Evolutionary conservation across 176 grass and related monocot species (phyloP), one percentile per base, ranked within the genome.

Genomic region (Canna indica): DNA sequence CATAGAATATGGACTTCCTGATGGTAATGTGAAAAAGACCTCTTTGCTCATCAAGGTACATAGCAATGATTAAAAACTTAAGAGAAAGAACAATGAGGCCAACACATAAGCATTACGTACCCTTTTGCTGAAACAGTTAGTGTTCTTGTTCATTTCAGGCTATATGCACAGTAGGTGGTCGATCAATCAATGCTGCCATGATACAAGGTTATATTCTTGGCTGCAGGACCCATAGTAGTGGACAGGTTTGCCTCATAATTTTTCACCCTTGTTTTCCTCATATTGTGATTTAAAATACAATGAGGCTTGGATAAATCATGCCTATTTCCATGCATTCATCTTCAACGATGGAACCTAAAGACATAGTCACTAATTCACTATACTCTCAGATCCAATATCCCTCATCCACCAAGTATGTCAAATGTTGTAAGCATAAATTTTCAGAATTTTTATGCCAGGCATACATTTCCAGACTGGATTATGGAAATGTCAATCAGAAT

Each of bases 31-130:
- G 73, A 99, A 90, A 77, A 99, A 91, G 48, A 86, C 89, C 36
- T 99, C 87, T 27, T 76, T 99, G 26, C 80, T 93, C 72, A 84
- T 53, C 52, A 99, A 99, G 94, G 94, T 99, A 93, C 74, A 78
- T 80, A 33, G 13, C 34, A n/a, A 66, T 25, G 15, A 30, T 17
- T 7, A 15, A 30, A 11, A 7, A n/a, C n/a, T n/a, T n/a, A 2
- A 20, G 17, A n/a, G 18, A 38, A 6, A 65, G 18, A 65, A 36
- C 5, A 36, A 9, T 6, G 27, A 45, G 8, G 17, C n/a, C 14
- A 70, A 6, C 26, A 68, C 11, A 8, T 4, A 45, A 16, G 10
- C 38, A 44, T 10, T 22, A 24, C 24, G 16, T 15, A 25, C 27
- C 34, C 20, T 33, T 9, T 65, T 38, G 62, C 34, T 38, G 2